Percentiles rank a stretch among this genome's conserved stretches.
Conservation (phyloP, 1,284 basidiomycete genomes). For the Anthracocystis setariae region DNA sequence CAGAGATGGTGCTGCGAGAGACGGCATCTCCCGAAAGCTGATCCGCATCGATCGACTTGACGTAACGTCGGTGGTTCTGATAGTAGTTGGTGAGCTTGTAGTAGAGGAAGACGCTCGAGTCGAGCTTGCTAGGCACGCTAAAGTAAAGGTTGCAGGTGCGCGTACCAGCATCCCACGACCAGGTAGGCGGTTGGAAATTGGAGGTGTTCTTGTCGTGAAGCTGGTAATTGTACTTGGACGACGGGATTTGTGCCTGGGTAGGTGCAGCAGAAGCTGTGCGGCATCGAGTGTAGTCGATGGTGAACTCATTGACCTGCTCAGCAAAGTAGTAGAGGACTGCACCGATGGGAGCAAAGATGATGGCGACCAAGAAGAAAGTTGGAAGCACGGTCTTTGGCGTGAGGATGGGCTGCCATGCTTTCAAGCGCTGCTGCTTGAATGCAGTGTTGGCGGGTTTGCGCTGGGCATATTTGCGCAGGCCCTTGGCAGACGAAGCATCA, state of each 20-base stretch:
- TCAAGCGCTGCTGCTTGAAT: slow-evolving; percentile 98
- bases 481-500: slow-evolving; percentile 41
- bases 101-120: slow-evolving; percentile 86
- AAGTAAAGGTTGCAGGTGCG: slow-evolving; percentile 62
- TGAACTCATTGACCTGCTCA: slow-evolving; percentile 82
- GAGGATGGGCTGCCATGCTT: slow-evolving; percentile 99
- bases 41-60: slow-evolving; percentile 85
- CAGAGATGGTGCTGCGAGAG: slow-evolving; percentile 68
- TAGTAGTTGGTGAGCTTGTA: slow-evolving; percentile 81
- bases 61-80: slow-evolving; percentile 98
- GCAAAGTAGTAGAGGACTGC: slow-evolving; percentile 76
- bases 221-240: slow-evolving; percentile 77
- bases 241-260: slow-evolving; percentile 72
- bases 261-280: slow-evolving; percentile 62
- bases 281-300: slow-evolving; percentile 93
- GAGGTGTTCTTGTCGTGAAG: slow-evolving; percentile 57
- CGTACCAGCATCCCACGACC: slow-evolving; percentile 25
- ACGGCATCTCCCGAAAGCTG: slow-evolving; percentile 84
- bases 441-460: slow-evolving; percentile 77
- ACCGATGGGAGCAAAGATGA: slow-evolving; percentile 95
- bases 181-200: slow-evolving; percentile 64
- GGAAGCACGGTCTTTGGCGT: slow-evolving; percentile 97
- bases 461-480: slow-evolving; percentile 59
- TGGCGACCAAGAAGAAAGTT: slow-evolving; percentile 91
- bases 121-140: slow-evolving; percentile 78